A percentile compares a stretch with the other conserved stretches of the same genome.
Evolutionary conservation across 345 rosid species (phyloP).

Genomic region (Citrus australasica): DNA sequence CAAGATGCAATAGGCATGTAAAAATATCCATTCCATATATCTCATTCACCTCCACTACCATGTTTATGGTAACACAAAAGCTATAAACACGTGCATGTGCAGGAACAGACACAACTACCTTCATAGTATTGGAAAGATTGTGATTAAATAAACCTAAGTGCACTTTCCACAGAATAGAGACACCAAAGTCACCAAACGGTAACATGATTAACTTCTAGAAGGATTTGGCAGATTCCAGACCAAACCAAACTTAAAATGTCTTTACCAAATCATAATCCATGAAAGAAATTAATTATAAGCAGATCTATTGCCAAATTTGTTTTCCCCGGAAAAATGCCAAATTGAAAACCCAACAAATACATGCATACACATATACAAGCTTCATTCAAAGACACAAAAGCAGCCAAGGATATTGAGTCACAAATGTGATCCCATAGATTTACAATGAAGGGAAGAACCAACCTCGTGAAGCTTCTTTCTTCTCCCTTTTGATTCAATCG

Average conservation of each 20-base stretch:
- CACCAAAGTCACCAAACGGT: not conserved
- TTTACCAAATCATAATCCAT: not conserved
- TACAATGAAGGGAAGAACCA: slow-evolving; percentile 8
- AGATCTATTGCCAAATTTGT: not conserved
- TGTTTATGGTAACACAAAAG: not conserved
- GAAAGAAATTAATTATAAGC: not conserved
- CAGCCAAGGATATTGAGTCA: not conserved
- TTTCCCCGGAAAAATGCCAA: not conserved
- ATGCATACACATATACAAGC: not conserved
- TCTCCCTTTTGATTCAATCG: slow-evolving; percentile 98
- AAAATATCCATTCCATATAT: not conserved
- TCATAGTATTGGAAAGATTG: not conserved
- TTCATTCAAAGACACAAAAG: not conserved
- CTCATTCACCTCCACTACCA: not conserved
- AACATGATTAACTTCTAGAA: not conserved
- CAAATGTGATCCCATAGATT: not conserved
- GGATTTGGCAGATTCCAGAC: not conserved
- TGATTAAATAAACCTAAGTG: too few species aligned
- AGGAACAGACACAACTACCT: not conserved
- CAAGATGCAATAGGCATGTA: not conserved
- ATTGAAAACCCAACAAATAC: not conserved
- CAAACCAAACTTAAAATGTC: not conserved
- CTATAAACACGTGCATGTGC: not conserved
- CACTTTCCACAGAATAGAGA: not conserved
- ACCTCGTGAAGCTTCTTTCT: slow-evolving; percentile 99